Base-by-base conservation (phyloP, 2,329 filamentous ascomycete species). In the Incumbomyces lentus region DNA sequence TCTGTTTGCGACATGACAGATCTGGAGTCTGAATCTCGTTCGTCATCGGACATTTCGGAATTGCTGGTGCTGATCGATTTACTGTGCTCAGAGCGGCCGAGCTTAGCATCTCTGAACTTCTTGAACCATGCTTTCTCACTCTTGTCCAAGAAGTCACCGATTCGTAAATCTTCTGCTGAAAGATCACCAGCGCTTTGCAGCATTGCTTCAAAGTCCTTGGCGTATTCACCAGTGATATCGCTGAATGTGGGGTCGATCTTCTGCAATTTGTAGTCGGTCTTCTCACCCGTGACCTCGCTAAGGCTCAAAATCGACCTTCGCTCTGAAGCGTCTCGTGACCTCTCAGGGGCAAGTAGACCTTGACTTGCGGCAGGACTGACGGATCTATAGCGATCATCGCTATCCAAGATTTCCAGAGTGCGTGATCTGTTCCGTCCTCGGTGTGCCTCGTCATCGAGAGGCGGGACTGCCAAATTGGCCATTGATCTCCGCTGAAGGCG, bases 61-160 rank as follows among this genome's bases (percentile, higher is more conserved):
- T 26, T 26, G 22, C 22, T 26, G n/a, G n/a, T n/a, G 5, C 22
- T 8, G 22, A 26, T 26, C 22, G 22, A 26, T 26, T 26, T 26
- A 5, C 22, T 26, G 22, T 8, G 22, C 4, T 18, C n/a, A 36
- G 33, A 36, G 4, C 33, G n/a, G 3, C 68, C 70, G 53, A 75
- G 68, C 60, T 72, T 73, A 26, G 69, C 72, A 40, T 69, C 62
- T 39, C 71, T 64, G 52, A 73, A 68, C 16, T 69, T 60, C 35
- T 62, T 61, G 55, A 74, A 78, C 75, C 75, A 79, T 44, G 73
- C 65, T 62, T 76, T 77, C 59, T 79, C 75, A 13, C 70, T 73
- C 56, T 71, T 71, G 48, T 69, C 67, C 14, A 79, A 61, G 58
- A 72, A 78, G 16, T 73, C 67, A 53, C 78, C 75, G 45, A 78